Evolutionary conservation across 2,329 filamentous ascomycete genomes (phyloP), one percentile per base, ranked within the genome.

Genomic region (Dactylonectria estremocensis): DNA sequence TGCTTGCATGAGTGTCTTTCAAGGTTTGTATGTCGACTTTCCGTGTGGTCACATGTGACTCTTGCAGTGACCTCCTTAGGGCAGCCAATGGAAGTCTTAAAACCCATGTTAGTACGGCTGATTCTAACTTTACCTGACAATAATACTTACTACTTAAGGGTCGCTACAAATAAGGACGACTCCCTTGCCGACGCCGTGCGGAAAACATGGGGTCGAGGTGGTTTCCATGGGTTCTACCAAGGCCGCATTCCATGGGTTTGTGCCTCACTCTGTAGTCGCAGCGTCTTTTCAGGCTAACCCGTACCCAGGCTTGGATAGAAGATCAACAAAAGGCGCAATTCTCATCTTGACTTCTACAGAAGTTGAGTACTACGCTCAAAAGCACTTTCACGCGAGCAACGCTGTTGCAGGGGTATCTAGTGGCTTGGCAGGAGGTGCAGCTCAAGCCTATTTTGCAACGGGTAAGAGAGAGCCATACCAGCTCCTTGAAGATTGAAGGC

Each of bases 381-480:
- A 35, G 16, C 24, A 65, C 43, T 50, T 68, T 7, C 28, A 50
- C 7, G 50, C 54, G 3, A 46, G 37, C 14, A 57, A 46, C 35
- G 46, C 13, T 11, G 22, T 35, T 28, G 65, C 65, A 1, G 65
- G 61, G 5, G 50, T 55, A 16, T 31, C 64, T 3, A 61, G 61
- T 9, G 65, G 65, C 3, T 20, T 64, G 2, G 65, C 45, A 16
- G 65, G 61, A 45, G 65, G 65, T 31, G 65, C 55, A 9, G 61
- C 65, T 8, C 65, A 68, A 33, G 65, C 65, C 6, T 67, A 67
- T 46, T 60, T 67, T 13, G 64, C 65, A 33, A 68, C 64, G 65
- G 61, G 61, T 67, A 59, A 33, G 22, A 11, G 18, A 3, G 11
- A 50, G 16, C 13, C 10, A 2, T 10, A 14, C 5, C 28, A 24